A percentile compares a stretch with the other conserved stretches of the same genome.
phyloP scores from a whole-genome alignment of 305 asterid species.

The Fraxinus latifolia region DNA sequence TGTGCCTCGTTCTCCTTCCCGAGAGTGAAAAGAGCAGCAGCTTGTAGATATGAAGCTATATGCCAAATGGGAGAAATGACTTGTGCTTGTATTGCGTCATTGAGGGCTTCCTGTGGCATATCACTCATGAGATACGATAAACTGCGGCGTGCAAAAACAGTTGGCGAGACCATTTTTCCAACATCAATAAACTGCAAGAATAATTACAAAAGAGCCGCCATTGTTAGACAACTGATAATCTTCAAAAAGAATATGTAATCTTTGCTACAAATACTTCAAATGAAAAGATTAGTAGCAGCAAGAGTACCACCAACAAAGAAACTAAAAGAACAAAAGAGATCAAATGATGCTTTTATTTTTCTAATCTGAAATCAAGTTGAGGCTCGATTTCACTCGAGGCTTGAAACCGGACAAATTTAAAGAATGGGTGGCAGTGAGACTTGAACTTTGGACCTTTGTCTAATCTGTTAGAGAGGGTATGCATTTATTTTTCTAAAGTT shows the following conservation, averaged over 20 bases:
- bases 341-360: not conserved
- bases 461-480: not conserved
- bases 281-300: not conserved
- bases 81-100: constrained; percentile 91
- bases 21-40: constrained; percentile 73
- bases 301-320: not conserved
- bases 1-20: constrained; percentile 93
- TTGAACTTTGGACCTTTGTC: not conserved
- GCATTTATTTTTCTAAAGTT: not conserved
- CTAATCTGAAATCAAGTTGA: too few relatives aligned
- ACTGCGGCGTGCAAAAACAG: constrained; percentile 88
- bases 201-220: not conserved
- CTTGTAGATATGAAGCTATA: constrained; percentile 82
- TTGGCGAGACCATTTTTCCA: constrained; percentile 90
- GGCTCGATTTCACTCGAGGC: not conserved
- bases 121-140: constrained; percentile 80
- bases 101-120: constrained; percentile 74
- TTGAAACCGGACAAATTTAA: not conserved
- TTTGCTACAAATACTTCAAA: not conserved
- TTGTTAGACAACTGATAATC: not conserved
- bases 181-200: constrained; percentile 74
- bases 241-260: not conserved
- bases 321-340: not conserved
- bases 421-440: not conserved
- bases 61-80: constrained; percentile 96